Evolutionary conservation across 106 monocot species (phyloP), one percentile per base, ranked within the genome.

Genomic region (Chionographis japonica): DNA sequence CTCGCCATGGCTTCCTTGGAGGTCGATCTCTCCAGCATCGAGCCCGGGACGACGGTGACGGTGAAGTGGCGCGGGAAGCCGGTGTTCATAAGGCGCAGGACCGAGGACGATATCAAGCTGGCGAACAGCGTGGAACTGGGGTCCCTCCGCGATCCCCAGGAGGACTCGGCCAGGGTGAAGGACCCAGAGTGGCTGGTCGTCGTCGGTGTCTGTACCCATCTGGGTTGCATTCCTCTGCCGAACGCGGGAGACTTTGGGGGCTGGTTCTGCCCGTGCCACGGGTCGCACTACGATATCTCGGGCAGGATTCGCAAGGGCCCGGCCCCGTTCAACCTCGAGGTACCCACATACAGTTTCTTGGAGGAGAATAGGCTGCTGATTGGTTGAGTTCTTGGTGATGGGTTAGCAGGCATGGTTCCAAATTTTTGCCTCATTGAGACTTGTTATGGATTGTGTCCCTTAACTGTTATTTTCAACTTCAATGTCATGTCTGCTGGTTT

Each of bases 11-110:
- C 94, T 57, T 89, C 93, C 14, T 66, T 94, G 17, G 94, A 94
- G 67, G 89, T 90, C 16, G 90, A 94, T 53, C 84, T 94, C 66
- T 94, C 90, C 4, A 82, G 70, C 78, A 87, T 94, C 19, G 90
- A 90, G 54, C 84, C 90, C 1, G 90, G 90, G 4, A 73, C 77
- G 52, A 90, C 90, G 0, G 89, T 94, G 19, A 90, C 90, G 0
- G 90, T 94, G 14, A 94, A 94, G 70, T 90, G 94, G 90, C 86
- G 87, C 37, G 94, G 94, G 10, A 94, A 94, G 78, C 94, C 94
- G 2, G 90, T 94, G 8, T 94, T 94, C 73, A 87, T 94, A 56
- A 75, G 87, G 61, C 84, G 69, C 17, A 36, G 87, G 12, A 94
- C 89, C 0, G 84, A 86, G 11, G 80, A 87, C 0, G 82, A 90